These are phyloP conservation scores for Stagonosporopsis tanaceti DNA, from an alignment of 2,329 filamentous ascomycete species.

Conservation along the genomic window DNA sequence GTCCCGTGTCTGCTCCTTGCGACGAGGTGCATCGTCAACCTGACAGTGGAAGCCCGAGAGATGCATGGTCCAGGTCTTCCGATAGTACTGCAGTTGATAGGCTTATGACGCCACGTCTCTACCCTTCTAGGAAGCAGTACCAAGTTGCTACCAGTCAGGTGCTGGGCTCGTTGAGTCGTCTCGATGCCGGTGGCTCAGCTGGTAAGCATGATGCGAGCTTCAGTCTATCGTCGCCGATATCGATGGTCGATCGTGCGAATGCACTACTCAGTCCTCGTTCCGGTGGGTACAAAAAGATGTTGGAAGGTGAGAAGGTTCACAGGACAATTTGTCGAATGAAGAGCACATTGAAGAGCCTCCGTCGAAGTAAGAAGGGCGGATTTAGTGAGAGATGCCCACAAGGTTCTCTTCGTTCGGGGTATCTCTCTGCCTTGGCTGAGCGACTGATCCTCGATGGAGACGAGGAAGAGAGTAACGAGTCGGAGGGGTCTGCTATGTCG, in stretches of 20 bases:
- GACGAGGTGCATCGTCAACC: too few relatives aligned
- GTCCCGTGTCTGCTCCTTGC: neutral
- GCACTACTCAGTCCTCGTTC: neutral
- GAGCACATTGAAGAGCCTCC: neutral
- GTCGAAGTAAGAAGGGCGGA: neutral
- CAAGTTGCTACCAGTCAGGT: constrained; percentile 3
- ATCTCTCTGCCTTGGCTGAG: neutral
- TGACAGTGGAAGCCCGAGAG: neutral
- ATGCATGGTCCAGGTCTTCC: neutral
- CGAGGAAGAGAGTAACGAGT: neutral
- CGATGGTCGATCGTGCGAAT: neutral
- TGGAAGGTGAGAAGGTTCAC: neutral
- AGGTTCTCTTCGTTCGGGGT: neutral
- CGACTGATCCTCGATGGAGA: neutral
- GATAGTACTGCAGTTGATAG: neutral
- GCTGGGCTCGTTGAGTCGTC: constrained; percentile 1
- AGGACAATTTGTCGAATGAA: neutral
- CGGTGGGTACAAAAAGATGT: neutral
- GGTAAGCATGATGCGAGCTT: neutral
- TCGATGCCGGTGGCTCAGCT: neutral
- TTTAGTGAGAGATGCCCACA: neutral
- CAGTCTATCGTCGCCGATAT: neutral
- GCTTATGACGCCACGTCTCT: neutral
- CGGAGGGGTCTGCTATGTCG: neutral
- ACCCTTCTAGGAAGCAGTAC: neutral